Evolutionary conservation across 2,329 filamentous ascomycete genomes (phyloP), one percentile per base, ranked within the genome.

Genomic region (Pseudocercospora fijiensis): DNA sequence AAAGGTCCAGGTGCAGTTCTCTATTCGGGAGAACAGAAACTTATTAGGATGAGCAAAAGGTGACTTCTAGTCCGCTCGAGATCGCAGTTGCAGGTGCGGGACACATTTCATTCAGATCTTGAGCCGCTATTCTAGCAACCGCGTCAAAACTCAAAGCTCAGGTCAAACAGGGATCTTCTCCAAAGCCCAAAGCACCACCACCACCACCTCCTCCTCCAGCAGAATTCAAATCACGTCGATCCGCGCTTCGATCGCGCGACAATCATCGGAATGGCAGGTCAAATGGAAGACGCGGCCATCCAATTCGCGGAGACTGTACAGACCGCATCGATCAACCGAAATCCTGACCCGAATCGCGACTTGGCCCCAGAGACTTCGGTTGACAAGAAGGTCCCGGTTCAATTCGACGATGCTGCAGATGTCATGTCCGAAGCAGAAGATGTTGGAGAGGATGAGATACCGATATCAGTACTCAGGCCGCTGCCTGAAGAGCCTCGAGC

Each of bases 291-390:
- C 27, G 64, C 67, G 18, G 73, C 71, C 41, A 74, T 77, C 22
- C 74, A 95, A 75, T 79, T 94, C 62, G 90, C 91, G 52, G 90
- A 91, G 72, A 89, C 89, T 33, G 81, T 96, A 68, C 93, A 97
- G 77, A 88, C 90, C 16, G 90, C 88, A 33, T 90, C 90, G 74
- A 88, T 96, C 78, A 89, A 91, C 67, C 84, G 81, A 53, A 74
- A 87, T 58, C 92, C 92, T 0, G 91, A 90, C 43, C 53, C 53
- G 28, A 77, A 75, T 56, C 89, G 91, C 80, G 92, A 96, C 79
- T 75, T 91, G 73, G 93, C 93, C 75, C 92, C 92, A 9, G 87
- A 90, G 41, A 94, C 92, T 20, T 84, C 90, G 58, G 86, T 89
- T 58, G 90, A 88, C 56, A 79, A 81, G 67, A 90, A 87, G 77